Evolutionary conservation across 106 monocot species (phyloP), one percentile per base, ranked within the genome.

Genomic region (Posidonia australis): DNA sequence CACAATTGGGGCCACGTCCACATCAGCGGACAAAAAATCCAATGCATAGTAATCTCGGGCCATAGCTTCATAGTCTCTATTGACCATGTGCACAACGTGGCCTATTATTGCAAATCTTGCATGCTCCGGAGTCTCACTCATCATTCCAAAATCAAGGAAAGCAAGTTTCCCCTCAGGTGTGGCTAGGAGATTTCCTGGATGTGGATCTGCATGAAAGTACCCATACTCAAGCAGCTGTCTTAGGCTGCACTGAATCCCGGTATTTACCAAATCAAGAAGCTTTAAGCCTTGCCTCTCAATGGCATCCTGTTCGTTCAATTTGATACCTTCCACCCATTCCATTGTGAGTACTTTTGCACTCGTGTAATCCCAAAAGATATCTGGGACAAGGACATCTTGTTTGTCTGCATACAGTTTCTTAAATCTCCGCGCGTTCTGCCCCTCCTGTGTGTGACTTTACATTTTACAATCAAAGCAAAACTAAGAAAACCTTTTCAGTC

Each of bases 1-100:
- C 44, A 91, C 98, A 78, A 98, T 98, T 25, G 98, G 98, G 64
- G 90, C 78, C 58, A 98, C 90, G 77, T 98, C 98, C 18, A 98
- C 83, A 77, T 91, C 85, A 65, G 84, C 75, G 43, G 82, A 60
- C 58, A 98, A 71, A 68, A 98, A 98, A 76, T 98, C 83, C 56
- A 98, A 84, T 1, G 87, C 85, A 79, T 98, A 98, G 69, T 98
- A 98, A 67, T 98, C 98, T 64, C 67, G 80, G 42, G 98, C 98
- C 98, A 98, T 98, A 52, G 98, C 98, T 79, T 98, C 98, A 75
- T 98, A 98, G 30, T 98, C 98, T n/a, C 98, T 77, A 67, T 98
- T 98, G 70, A 98, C 98, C 87, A 98, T 77, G 73, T 98, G 98
- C 78, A 98, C 98, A 46, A 98, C 87, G 64, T 98, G 98, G 14